A percentile compares a stretch with the other conserved stretches of the same genome.
Conservation (phyloP, 306 rosid species). For the Pterocarpus santalinus region DNA sequence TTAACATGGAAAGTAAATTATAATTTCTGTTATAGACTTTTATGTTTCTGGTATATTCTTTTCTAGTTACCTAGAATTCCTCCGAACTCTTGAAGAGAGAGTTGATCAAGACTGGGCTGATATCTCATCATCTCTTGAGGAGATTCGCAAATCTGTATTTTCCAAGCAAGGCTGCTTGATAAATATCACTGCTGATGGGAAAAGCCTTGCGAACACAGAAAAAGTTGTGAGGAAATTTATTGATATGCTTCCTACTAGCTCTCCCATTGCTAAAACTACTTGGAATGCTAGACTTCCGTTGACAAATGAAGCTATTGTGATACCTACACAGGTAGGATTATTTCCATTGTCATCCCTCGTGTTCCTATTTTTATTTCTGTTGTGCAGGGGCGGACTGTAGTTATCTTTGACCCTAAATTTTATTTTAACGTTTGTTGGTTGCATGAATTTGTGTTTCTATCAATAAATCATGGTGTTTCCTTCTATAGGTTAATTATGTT, state of each 20-base stretch:
- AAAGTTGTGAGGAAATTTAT: slow-evolving; percentile 77
- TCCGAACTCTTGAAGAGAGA: slow-evolving; percentile 80
- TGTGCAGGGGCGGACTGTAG: background rate
- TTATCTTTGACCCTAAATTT: background rate
- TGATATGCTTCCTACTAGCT: slow-evolving; percentile 74
- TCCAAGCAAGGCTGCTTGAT: slow-evolving; percentile 80
- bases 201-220: slow-evolving; percentile 64
- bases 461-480: slow-evolving; percentile 47
- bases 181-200: slow-evolving; percentile 84
- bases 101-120: slow-evolving; percentile 88
- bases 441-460: slow-evolving; percentile 7
- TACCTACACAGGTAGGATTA: slow-evolving; percentile 86
- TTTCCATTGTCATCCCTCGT: slow-evolving; percentile 36
- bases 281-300: slow-evolving; percentile 73
- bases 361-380: slow-evolving; percentile 23
- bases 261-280: slow-evolving; percentile 58
- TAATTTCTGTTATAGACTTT: slow-evolving; percentile 35
- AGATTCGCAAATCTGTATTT: slow-evolving; percentile 81
- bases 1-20: slow-evolving; percentile 18
- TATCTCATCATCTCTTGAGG: slow-evolving; percentile 91
- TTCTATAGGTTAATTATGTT: slow-evolving; percentile 89
- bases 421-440: background rate
- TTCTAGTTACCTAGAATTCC: slow-evolving; percentile 88
- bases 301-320: slow-evolving; percentile 85
- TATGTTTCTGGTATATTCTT: slow-evolving; percentile 42